Percentiles rank a stretch among this genome's conserved stretches.
Evolutionary conservation across 2,329 filamentous ascomycete genomes (phyloP).

Genomic region (Teratosphaeria pseudoeucalypti): DNA sequence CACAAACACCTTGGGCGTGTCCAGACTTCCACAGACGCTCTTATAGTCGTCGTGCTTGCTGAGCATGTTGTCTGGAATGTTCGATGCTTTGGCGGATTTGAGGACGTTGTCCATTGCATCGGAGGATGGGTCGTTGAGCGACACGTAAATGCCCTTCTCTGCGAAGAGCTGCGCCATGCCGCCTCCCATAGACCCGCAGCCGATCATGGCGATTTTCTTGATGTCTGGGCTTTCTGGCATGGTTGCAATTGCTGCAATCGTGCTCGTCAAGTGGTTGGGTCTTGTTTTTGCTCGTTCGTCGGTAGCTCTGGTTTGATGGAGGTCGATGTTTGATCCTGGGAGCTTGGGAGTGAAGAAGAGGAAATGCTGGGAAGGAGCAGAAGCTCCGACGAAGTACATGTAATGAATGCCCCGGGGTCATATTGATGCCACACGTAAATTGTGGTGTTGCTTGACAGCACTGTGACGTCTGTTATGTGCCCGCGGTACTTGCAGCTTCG

Average conservation of each 20-base stretch:
- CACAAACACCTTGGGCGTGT: slow-evolving; percentile 27
- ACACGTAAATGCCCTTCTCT: slow-evolving; percentile 46
- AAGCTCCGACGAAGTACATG: neutral
- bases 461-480: neutral
- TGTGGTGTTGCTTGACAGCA: neutral
- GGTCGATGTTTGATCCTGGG: neutral
- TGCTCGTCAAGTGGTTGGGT: neutral
- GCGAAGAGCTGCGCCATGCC: slow-evolving; percentile 50
- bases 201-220: slow-evolving; percentile 44
- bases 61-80: slow-evolving; percentile 26
- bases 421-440: neutral
- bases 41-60: slow-evolving; percentile 38
- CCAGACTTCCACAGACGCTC: slow-evolving; percentile 26
- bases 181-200: slow-evolving; percentile 50
- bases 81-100: slow-evolving; percentile 30
- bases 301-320: neutral
- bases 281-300: neutral
- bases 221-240: slow-evolving; percentile 15
- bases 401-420: neutral
- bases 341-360: neutral
- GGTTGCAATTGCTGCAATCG: slow-evolving; percentile 2
- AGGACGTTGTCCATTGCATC: slow-evolving; percentile 38
- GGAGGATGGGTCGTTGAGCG: slow-evolving; percentile 43
- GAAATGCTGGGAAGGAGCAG: neutral
- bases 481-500: neutral